Evolutionary conservation across 2,329 filamentous ascomycete genomes (phyloP).

Genomic region (Plenodomus lindquistii): DNA sequence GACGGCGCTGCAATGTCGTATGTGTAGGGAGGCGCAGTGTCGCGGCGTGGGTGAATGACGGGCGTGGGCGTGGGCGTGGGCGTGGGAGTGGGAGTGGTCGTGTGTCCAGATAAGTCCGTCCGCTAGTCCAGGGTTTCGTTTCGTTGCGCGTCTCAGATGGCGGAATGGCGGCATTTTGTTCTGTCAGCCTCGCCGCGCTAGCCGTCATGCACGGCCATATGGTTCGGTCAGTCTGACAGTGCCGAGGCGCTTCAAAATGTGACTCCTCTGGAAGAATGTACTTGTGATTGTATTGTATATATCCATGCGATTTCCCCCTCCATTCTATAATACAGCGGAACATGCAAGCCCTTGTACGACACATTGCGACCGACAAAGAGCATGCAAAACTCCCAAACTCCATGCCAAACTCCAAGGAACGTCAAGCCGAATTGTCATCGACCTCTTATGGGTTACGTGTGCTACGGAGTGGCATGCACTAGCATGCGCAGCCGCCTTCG

Average conservation of each 20-base stretch:
- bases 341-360: not conserved
- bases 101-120: not conserved
- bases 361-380: constrained; percentile 12
- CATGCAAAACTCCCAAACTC: constrained; percentile 34
- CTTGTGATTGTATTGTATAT: constrained; percentile 3
- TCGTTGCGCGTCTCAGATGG: constrained; percentile 10
- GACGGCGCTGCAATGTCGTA: constrained; percentile 8
- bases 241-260: no score
- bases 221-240: no score
- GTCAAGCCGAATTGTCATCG: not conserved
- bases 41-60: not conserved
- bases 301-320: constrained; percentile 4
- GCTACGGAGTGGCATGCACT: constrained; percentile 11
- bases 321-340: not conserved
- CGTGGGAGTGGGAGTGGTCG: not conserved
- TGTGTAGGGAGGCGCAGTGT: no score
- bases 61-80: not conserved
- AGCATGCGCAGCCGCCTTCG: constrained; percentile 91
- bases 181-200: constrained; percentile 3
- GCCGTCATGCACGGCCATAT: not conserved
- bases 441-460: constrained; percentile 9
- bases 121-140: not conserved
- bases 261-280: no score
- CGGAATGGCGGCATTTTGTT: not conserved
- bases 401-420: constrained; percentile 25